Percentiles rank a stretch among this genome's conserved stretches.
Evolutionary conservation across 768 basidiomycete genomes (phyloP).

Genomic region (Lentinula sp.): DNA sequence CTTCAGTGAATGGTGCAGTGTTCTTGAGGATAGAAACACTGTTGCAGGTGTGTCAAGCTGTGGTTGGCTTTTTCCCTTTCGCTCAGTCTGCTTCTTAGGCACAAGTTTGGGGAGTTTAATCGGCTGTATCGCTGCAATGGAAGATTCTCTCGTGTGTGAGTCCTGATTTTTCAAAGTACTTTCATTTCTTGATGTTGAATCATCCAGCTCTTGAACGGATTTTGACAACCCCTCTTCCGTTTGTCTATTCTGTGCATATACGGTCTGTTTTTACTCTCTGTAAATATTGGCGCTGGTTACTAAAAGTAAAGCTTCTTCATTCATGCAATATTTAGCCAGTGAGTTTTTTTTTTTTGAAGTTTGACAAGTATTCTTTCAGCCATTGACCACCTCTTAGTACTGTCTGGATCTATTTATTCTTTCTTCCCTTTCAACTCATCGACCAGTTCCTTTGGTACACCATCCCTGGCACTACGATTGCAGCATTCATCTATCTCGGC

Average conservation of each 20-base stretch:
- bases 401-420: constrained; percentile 70
- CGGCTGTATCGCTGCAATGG: constrained; percentile 40
- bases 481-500: constrained; percentile 70
- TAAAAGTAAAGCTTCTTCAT: not conserved
- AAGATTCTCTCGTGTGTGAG: constrained; percentile 46
- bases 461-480: constrained; percentile 59
- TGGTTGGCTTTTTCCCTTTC: not conserved
- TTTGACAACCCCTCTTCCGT: constrained; percentile 59
- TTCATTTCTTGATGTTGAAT: not conserved
- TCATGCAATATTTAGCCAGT: constrained; percentile 10
- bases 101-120: constrained; percentile 46
- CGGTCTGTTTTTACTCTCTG: not conserved
- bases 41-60: constrained; percentile 39
- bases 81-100: constrained; percentile 21
- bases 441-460: constrained; percentile 56
- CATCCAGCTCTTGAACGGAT: constrained; percentile 48
- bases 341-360: not conserved
- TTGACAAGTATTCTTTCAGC: not conserved
- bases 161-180: not conserved
- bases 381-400: constrained; percentile 29
- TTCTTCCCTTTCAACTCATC: constrained; percentile 72
- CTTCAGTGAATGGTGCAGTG: constrained; percentile 53
- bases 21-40: constrained; percentile 49
- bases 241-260: constrained; percentile 62
- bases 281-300: not conserved